Evolutionary conservation across 495 filamentous ascomycete species (phyloP), one percentile per base, ranked within the genome.

Genomic region (Bacidia rubella): DNA sequence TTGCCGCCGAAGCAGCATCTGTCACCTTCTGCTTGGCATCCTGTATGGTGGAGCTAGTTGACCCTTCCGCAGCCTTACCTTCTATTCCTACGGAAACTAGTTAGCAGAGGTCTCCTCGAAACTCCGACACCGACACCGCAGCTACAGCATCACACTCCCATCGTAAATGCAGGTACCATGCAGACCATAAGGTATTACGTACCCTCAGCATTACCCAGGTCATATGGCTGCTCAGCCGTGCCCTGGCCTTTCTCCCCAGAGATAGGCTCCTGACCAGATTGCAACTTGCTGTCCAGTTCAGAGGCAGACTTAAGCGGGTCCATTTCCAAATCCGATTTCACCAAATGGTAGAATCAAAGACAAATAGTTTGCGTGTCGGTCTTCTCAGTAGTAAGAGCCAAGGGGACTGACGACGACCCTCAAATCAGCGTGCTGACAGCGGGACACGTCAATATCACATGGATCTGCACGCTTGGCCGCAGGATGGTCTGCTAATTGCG

Each of bases 191-290:
- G 29, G 29, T 7, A 35, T 35, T 35, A 38, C 55, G 32, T 27
- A 58, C 56, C 56, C 38, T 47, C 56, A 10, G 47, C 38, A 41
- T 58, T 58, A 4, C 56, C 56, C 41, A 47, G 39, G 39, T 58
- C 56, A 25, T 29, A 58, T 15, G 56, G 56, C 32, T 58, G 52
- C 2, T 40, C 44, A 19, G 25, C 46, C 2, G 41, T 58, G 9
- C 56, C 56, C 2, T 25, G 12, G 3, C 56, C 56, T 25, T 52
- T 25, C 9, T 58, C 47, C 12, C 56, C 56, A 4, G 56, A 58
- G 9, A 58, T 17, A 3, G 56, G 56, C 35, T 58, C 56, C 24
- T 58, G 40, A 39, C 56, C 56, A 2, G 56, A 57, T 26, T 54
- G 39, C 20, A 50, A 25, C 27, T 50, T 50, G 12, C 26, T 32